phyloP scores from a whole-genome alignment of 2,329 filamentous ascomycete species.

The Chaetoscypha palmicola region DNA sequence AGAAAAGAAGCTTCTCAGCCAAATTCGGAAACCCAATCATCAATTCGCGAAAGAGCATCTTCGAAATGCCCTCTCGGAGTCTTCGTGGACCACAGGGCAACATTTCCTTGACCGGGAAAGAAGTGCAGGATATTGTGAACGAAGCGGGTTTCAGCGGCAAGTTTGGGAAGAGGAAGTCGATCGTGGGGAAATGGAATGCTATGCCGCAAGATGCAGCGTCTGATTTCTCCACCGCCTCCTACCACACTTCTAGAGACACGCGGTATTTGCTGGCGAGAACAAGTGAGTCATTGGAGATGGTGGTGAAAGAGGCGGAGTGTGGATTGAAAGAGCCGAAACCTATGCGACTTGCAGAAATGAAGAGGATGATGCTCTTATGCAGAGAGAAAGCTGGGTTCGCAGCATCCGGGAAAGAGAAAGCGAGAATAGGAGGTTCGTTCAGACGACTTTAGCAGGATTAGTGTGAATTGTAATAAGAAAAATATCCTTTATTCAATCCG shows the following conservation, averaged over 20 bases:
- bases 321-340: constrained; percentile 26
- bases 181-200: constrained; percentile 12
- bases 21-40: constrained; percentile 11
- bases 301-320: constrained; percentile 28
- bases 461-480: neutral
- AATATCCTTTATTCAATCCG: too few relatives aligned
- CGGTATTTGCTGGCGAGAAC: constrained; percentile 2
- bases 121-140: constrained; percentile 11
- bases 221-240: neutral
- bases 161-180: constrained; percentile 5
- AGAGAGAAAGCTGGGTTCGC: constrained; percentile 18
- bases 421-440: neutral
- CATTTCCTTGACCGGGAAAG: constrained; percentile 4
- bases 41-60: constrained; percentile 13
- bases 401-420: constrained; percentile 11
- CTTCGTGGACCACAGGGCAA: neutral
- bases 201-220: neutral
- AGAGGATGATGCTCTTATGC: constrained; percentile 27
- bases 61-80: constrained; percentile 13
- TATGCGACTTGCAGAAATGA: constrained; percentile 25
- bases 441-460: too few relatives aligned
- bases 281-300: constrained; percentile 14
- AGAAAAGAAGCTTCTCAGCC: constrained; percentile 11
- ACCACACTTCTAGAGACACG: neutral
- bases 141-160: constrained; percentile 6